Base-by-base conservation (phyloP, 202 grass and related monocot genomes). In the Eragrostis tef region DNA sequence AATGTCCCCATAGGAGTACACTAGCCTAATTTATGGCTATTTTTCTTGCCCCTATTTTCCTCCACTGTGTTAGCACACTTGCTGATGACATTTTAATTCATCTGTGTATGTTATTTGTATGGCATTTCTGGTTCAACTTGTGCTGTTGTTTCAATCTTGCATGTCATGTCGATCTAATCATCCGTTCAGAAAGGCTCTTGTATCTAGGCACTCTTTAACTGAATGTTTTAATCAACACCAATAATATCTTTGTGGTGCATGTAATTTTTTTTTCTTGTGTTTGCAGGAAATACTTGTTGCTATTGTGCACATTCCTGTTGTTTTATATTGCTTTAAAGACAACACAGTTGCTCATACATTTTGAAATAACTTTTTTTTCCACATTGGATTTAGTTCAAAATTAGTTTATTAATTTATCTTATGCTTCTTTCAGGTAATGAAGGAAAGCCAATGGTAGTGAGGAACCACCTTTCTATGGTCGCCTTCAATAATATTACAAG, bases 401-500 rank as follows among this genome's bases (percentile, higher is more conserved):
- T 27, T 76, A 48, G 73, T n/a, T n/a, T 17, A 9, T 49, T 27
- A n/a, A 71, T 31, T 62, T 73, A 71, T 73, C 17, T 9, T 81
- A 36, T 65, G 2, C 11, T 68, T 9, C 86, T 81, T 90, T 78
- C 83, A 93, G 88, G 85, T 15, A 97, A 87, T 54, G 78, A 85
- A 59, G 81, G 78, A 5, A 95, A 90, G n/a, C 80, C 85, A 66
- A 27, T 95, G 48, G 57, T 87, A 36, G 86, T 98, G 60, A 81
- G 76, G 79, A 88, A 94, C 14, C 88, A 98, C 66, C 83, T 98
- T 75, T 72, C 92, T 58, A 87, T 88, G 41, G 95, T 98, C 19
- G 89, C 95, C 46, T 98, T 99, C 90, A 95, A 99, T 81, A 99
- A 99, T 76, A 99, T 99, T 85, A 99, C 96, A 82, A 91, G 96